Base-by-base conservation (phyloP, 140 eudicot genomes). In the Anethum foeniculum region DNA sequence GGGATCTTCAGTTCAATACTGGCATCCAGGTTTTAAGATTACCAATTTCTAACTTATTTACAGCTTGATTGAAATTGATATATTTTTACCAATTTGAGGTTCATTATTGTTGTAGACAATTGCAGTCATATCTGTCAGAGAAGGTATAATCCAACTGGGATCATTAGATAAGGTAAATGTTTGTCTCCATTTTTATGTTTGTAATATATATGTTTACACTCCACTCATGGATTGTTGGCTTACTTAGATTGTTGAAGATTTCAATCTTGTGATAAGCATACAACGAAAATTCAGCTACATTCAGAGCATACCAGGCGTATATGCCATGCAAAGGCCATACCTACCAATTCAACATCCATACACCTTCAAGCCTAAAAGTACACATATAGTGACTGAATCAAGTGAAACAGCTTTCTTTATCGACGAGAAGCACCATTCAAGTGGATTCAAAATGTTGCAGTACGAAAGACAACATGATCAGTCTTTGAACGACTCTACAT, bases 61-160 rank as follows among this genome's bases (percentile, higher is more conserved):
- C 15, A 32, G 0, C 39, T 68, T 68, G 11, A 13, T 68, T 68
- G 41, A 12, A 30, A 8, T 15, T 32, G 41, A n/a, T 36, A 25
- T 11, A 62, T 9, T 62, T 62, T 68, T 56, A 39, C 16, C 36
- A 6, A 73, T 81, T 58, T 54, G 14, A 41, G 11, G 39, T 58
- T 43, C 36, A 21, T 38, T 41, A 16, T 3, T 30, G 34, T 74
- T 77, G 67, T 84, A 93, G 98, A 93, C 98, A 27, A 93, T 93
- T 58, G 96, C 98, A 46, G 74, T 91, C 74, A 88, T 93, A 79
- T 84, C 98, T 15, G 92, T 90, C 7, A 89, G 90, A 85, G 98
- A 93, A 86, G 98, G 98, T 77, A 85, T 90, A 41, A 85, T 93
- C 72, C 98, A 93, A 83, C 88, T 93, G 27, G 98, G 98, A 81